Evolutionary conservation across 495 filamentous ascomycete species (phyloP).

Genomic region (Cudoniella acicularis): DNA sequence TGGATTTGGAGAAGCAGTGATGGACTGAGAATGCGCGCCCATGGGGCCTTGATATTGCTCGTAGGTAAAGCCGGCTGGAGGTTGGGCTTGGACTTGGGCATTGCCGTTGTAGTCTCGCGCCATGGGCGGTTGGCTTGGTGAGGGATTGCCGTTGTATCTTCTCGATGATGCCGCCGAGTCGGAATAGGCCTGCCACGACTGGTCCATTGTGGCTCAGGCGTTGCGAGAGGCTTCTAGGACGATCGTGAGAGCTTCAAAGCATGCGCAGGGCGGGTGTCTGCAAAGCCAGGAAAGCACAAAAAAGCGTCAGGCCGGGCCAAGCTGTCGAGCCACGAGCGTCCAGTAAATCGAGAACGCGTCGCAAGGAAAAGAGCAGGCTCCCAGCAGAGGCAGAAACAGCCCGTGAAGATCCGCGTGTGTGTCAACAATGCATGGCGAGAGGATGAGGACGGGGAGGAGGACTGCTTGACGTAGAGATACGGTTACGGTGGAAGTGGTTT

Average conservation of each 20-base stretch:
- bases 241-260: neutral
- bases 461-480: constrained; percentile 8
- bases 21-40: constrained; percentile 49
- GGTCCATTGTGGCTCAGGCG: constrained; percentile 46
- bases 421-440: constrained; percentile 21
- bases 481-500: neutral
- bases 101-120: constrained; percentile 39
- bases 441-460: neutral
- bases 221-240: neutral
- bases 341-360: constrained; percentile 19
- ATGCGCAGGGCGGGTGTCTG: neutral
- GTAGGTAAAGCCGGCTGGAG: constrained; percentile 65
- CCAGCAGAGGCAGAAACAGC: constrained; percentile 24
- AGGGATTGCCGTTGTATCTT: constrained; percentile 46
- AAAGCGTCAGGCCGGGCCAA: constrained; percentile 1
- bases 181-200: constrained; percentile 48
- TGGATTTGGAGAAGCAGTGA: constrained; percentile 60
- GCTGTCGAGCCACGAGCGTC: constrained; percentile 10
- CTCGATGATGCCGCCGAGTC: constrained; percentile 42
- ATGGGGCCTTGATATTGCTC: constrained; percentile 62
- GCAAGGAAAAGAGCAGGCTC: constrained; percentile 16
- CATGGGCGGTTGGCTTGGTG: constrained; percentile 28
- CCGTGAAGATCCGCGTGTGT: constrained; percentile 8
- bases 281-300: constrained; percentile 6
- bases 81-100: constrained; percentile 48